Base-by-base conservation (phyloP, 2,329 filamentous ascomycete genomes). In the Fusarium sp. region DNA sequence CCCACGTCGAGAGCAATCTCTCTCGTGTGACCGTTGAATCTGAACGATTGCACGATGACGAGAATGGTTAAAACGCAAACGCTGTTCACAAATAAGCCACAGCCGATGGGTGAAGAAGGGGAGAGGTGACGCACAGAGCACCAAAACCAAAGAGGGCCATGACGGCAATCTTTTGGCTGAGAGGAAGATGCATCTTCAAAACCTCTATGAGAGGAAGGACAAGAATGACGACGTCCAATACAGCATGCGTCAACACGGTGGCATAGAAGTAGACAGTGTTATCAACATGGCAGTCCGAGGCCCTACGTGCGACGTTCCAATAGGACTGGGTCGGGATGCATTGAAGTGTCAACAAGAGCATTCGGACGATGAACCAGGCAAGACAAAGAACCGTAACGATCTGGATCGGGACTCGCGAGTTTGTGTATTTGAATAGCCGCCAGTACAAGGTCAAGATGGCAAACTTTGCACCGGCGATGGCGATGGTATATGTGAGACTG, bases 321-420 rank as follows among this genome's bases (percentile, higher is more conserved):
- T 72, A 72, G 3, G 67, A 69, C 7, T 71, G 68, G 1, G 75
- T 63, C 0, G 75, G 75, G 4, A 72, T 45, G 49, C 75, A 76
- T 37, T 72, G 70, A 32, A 76, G 69, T 1, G 71, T 71, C 4
- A 68, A 65, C 0, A 75, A 41, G 29, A 75, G 70, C 1, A 70
- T 68, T 25, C 71, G 53, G 7, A 71, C 49, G 5, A 70, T 49
- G 17, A 72, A 60, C 72, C 72, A 74, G 1, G 64, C 33, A 14
- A 50, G 23, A 1, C 63, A 60, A 1, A 63, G 48, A 2, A 27
- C 63, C 1, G 63, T n/a, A 1, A 74, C 62, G 9, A 68, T 25
- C 6, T 65, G 55, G n/a, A 73, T 72, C 5, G 71, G 57, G 4
- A 68, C 49, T 8, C 66, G 65, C n/a, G 71, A 67, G n/a, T 49